Evolutionary conservation across 495 filamentous ascomycete genomes (phyloP).

Genomic region (Hypomontagnella submonticulosa): DNA sequence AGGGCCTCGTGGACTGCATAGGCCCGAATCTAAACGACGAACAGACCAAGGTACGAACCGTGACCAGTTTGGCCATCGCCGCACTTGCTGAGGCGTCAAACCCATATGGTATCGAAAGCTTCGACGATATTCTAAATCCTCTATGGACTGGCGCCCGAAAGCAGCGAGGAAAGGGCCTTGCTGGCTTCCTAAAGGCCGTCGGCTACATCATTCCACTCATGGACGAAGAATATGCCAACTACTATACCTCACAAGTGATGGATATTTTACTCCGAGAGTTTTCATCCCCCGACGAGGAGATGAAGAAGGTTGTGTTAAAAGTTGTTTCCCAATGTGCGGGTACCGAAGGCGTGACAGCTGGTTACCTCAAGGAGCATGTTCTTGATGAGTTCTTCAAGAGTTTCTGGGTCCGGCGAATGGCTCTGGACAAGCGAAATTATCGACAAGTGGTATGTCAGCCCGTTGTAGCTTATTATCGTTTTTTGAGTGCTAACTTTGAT

Average conservation of each 20-base stretch:
- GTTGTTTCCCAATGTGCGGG: slow-evolving; percentile 97
- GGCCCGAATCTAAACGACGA: slow-evolving; percentile 96
- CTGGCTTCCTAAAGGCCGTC: slow-evolving; percentile 96
- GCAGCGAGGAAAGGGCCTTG: slow-evolving; percentile 95
- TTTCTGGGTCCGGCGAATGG: slow-evolving; percentile 98
- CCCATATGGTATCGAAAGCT: slow-evolving; percentile 99
- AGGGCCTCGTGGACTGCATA: slow-evolving; percentile 96
- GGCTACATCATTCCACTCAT: slow-evolving; percentile 98
- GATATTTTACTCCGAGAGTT: slow-evolving; percentile 97
- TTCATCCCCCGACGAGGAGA: slow-evolving; percentile 96
- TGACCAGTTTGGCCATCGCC: slow-evolving; percentile 93
- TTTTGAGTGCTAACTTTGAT: slow-evolving; percentile 12
- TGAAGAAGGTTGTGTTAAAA: slow-evolving; percentile 99
- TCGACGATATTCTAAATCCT: slow-evolving; percentile 96
- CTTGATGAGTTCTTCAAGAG: slow-evolving; percentile 97
- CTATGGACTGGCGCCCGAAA: slow-evolving; percentile 96
- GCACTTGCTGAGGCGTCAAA: slow-evolving; percentile 96
- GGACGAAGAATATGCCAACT: slow-evolving; percentile 99
- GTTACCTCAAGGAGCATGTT: slow-evolving; percentile 94
- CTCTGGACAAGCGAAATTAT: slow-evolving; percentile 95
- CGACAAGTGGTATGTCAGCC: slow-evolving; percentile 74
- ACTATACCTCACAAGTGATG: slow-evolving; percentile 99
- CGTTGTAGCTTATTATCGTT: not conserved
- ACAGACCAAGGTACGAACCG: slow-evolving; percentile 95
- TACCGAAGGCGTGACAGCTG: slow-evolving; percentile 93